Evolutionary conservation across 768 basidiomycete species (phyloP).

Genomic region (Saitozyma podzolica): DNA sequence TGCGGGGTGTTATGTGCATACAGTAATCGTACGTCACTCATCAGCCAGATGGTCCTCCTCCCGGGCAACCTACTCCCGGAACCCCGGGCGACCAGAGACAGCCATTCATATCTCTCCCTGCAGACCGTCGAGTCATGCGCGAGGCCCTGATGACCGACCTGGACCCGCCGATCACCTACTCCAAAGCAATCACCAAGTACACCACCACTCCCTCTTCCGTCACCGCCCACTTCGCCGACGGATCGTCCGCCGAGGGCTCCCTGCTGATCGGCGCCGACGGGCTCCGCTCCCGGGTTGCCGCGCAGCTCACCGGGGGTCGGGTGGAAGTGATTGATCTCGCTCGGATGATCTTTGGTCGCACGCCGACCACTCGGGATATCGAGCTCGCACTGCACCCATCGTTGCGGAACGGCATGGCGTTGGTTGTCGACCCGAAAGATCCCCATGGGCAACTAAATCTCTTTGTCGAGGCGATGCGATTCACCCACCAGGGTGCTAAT

Average conservation of each 20-base stretch:
- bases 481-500: slow-evolving; percentile 11
- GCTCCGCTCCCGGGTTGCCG: slow-evolving; percentile 10
- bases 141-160: slow-evolving; percentile 7
- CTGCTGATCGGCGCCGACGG: slow-evolving; percentile 30
- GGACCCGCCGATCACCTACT: slow-evolving; percentile 4
- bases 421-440: slow-evolving; percentile 9
- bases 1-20: too few relatives aligned
- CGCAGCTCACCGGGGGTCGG: slow-evolving; percentile 8
- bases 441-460: slow-evolving; percentile 3
- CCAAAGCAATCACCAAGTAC: slow-evolving; percentile 10
- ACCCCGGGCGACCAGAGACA: too few relatives aligned
- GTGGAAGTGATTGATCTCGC: slow-evolving; percentile 9
- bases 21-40: too few relatives aligned
- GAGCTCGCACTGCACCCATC: slow-evolving; percentile 2
- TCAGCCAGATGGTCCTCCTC: too few relatives aligned
- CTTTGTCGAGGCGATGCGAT: slow-evolving; percentile 20
- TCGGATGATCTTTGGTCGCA: slow-evolving; percentile 28
- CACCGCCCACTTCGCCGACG: slow-evolving; percentile 22
- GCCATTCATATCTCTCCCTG: too few relatives aligned
- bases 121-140: slow-evolving; percentile 16
- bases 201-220: slow-evolving; percentile 4
- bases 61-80: too few relatives aligned
- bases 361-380: slow-evolving; percentile 10
- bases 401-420: slow-evolving; percentile 3
- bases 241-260: slow-evolving; percentile 14